Evolutionary conservation across 2,329 filamentous ascomycete genomes (phyloP).

Genomic region (Zopfia rhizophila): DNA sequence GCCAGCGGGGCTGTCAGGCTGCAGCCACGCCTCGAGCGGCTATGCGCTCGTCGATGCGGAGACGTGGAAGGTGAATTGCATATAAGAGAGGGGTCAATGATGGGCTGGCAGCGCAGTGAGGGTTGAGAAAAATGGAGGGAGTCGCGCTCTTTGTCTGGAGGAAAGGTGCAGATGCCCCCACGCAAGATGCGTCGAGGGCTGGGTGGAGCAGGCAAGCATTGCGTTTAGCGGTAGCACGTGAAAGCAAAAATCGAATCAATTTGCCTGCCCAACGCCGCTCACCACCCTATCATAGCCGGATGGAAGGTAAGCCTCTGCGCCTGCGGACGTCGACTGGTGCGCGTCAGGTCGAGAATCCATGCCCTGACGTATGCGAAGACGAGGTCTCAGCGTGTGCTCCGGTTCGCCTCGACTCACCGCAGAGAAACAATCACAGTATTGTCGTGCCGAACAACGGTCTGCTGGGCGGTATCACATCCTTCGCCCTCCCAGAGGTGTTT

Average conservation of each 20-base stretch:
- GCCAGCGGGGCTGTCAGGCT: slow-evolving; percentile 22
- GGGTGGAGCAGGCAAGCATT: too few species aligned
- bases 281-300: slow-evolving; percentile 4
- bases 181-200: not conserved
- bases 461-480: too few species aligned
- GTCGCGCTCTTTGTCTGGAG: not conserved
- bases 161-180: slow-evolving; percentile 1
- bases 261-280: not conserved
- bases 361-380: too few species aligned
- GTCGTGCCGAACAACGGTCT: too few species aligned
- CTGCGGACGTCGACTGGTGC: slow-evolving; percentile 7
- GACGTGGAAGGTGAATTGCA: slow-evolving; percentile 6
- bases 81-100: not conserved
- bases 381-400: too few species aligned
- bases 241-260: not conserved
- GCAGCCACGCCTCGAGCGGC: slow-evolving; percentile 23
- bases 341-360: too few species aligned
- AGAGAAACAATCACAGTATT: too few species aligned
- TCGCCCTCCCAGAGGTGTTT: too few species aligned
- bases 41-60: slow-evolving; percentile 14
- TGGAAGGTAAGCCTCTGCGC: not conserved
- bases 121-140: slow-evolving; percentile 8
- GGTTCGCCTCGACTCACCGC: too few species aligned
- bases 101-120: slow-evolving; percentile 8
- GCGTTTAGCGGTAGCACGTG: slow-evolving; percentile 3